Base-by-base conservation (phyloP, 2,329 filamentous ascomycete genomes). In the Sordariomycetes sp. region DNA sequence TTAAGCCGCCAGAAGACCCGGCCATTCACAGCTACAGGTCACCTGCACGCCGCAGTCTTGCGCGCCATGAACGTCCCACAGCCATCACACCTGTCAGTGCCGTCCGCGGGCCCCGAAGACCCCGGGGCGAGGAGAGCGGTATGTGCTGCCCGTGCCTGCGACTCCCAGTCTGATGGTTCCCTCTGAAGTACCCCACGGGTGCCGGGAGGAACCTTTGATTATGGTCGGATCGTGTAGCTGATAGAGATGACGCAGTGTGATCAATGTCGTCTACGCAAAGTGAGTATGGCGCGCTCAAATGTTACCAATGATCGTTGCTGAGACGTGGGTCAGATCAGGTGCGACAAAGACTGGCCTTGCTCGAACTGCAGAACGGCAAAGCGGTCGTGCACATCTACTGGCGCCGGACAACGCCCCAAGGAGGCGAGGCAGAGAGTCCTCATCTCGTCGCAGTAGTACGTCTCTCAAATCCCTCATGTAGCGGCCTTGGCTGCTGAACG, bases 361-460 rank as follows among this genome's bases (percentile, higher is more conserved):
- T 68, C 70, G 34, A 75, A 75, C 44, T 76, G 72, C 45, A 63
- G 66, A 21, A 70, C 63, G 17, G 67, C 70, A 19, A 66, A 65
- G 40, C 59, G 71, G 8, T 46, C 58, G 10, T 76, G 72, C 46
- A 72, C 67, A 38, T 75, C 69, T 5, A 72, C 68, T 1, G 70
- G 71, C 4, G 55, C 61, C 10, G 66, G 67, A 7, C 70, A 75
- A 45, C 64, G 68, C 39, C 66, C 69, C 18, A 72, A 68, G 47
- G 70, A 75, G 46, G 55, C 61, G 29, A 61, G 70, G 26, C 70
- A 75, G 45, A 58, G 72, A 34, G 71, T 76, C 25, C 57, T 76
- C 41, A 75, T 76, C 38, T 75, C 72, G 3, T 71, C 69, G 28
- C 71, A 75, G 63, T 76, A 76, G 71, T 75, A 53, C 44, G 68